Evolutionary conservation across 1,284 basidiomycete genomes (phyloP), one percentile per base, ranked within the genome.

Genomic region (Agaricales sp.): DNA sequence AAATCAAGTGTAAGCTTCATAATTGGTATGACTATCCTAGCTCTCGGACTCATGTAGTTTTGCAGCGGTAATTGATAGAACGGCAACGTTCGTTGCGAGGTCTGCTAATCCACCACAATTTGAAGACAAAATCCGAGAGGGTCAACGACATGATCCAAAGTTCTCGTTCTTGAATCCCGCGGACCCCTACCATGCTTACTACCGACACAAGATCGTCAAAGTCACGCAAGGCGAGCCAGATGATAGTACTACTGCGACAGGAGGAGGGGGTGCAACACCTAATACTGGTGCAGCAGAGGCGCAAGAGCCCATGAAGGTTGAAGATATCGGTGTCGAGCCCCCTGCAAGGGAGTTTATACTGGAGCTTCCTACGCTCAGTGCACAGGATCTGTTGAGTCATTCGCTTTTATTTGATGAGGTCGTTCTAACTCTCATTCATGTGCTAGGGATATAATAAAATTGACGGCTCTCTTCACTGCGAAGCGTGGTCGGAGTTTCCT

Each of bases 111-210:
- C 92, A 2, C 75, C 80, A 12, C 80, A 86, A 57, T 92, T 98
- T 59, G 94, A 97, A 69, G 89, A 92, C 64, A 94, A 94, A 73
- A 92, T 98, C 63, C 82, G 92, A 58, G 91, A 95, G 68, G 84
- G 87, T 61, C 92, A 94, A 66, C 90, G 91, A 69, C 79, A 82
- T 55, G 93, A 97, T 72, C 90, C 92, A 55, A 92, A 95, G 68
- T 97, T 97, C 74, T 89, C 92, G 50, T 98, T 98, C 73, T 77
- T 98, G 65, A 92, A 93, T 69, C 80, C 87, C 52, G 81, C 82
- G 51, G 94, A 98, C 74, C 91, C 94, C 58, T 98, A 95, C 71
- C 89, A 97, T 81, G 87, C 88, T 54, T 97, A 98, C 71, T 98
- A 98, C 65, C 81, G 87, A 61, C 82, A 93, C 71, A 82, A 87